phyloP scores from a whole-genome alignment of 345 rosid genomes.

The Sisymbrium altissimum region DNA sequence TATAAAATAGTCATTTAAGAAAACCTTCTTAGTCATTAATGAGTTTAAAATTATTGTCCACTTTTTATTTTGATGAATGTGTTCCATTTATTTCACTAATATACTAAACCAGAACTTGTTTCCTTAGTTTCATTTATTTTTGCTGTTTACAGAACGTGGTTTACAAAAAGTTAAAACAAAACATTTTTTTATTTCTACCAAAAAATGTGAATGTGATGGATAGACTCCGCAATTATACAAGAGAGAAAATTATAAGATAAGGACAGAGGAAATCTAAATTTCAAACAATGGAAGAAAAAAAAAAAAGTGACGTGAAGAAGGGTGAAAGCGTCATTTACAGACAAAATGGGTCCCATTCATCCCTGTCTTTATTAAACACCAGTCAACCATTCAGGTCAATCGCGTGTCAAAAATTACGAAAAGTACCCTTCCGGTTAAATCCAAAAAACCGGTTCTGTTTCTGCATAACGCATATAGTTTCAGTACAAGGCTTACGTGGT shows the following conservation, averaged over 20 bases:
- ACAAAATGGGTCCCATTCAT: conserved; percentile 11
- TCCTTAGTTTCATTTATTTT: background rate
- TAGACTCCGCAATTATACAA: background rate
- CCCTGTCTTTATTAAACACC: conserved; percentile 4
- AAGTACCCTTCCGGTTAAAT: conserved; percentile 22
- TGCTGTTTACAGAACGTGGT: background rate
- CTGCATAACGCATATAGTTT: conserved; percentile 30
- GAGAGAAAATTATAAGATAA: conserved; percentile 10
- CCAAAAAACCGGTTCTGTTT: conserved; percentile 30
- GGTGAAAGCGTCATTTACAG: background rate
- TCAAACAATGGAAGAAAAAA: conserved; percentile 6
- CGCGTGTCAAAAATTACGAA: conserved; percentile 20
- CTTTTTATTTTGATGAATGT: background rate
- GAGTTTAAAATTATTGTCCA: background rate
- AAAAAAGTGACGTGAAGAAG: conserved; percentile 5
- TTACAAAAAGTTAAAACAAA: background rate
- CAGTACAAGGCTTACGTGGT: conserved; percentile 48
- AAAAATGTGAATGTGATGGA: background rate
- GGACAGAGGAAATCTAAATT: conserved; percentile 6
- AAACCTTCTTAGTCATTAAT: background rate
- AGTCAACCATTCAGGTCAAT: conserved; percentile 64
- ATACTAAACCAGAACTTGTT: background rate
- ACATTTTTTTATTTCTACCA: background rate
- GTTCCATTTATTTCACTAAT: background rate
- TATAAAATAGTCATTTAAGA: background rate